A percentile compares a stretch with the other conserved stretches of the same genome.
These are phyloP conservation scores for Penicilliopsis zonata DNA, from an alignment of 495 filamentous ascomycete species.

Conservation along the genomic window DNA sequence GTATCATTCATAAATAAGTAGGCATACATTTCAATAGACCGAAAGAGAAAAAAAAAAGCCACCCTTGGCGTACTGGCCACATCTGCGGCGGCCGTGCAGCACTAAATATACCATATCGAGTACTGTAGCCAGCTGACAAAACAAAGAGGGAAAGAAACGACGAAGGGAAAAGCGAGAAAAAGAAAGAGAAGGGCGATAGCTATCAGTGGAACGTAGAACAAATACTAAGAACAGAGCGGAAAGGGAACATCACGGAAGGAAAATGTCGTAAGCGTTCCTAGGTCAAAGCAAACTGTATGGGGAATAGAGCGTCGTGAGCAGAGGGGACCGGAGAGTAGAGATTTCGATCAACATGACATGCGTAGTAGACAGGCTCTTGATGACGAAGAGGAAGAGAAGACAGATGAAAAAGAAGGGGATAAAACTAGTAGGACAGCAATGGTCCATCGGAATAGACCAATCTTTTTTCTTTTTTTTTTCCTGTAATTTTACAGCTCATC, in stretches of 20 bases:
- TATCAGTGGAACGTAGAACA: not conserved
- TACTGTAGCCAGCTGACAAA: no score
- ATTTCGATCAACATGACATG: constrained; percentile 2
- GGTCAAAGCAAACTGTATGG: constrained; percentile 29
- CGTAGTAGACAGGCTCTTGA: no score
- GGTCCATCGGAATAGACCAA: not conserved
- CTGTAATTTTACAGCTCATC: constrained; percentile 45
- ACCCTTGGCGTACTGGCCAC: no score
- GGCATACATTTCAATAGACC: no score
- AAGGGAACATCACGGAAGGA: not conserved
- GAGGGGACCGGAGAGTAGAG: constrained; percentile 2
- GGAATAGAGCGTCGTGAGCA: constrained; percentile 21
- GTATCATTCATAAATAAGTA: no score
- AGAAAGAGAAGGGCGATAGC: not conserved
- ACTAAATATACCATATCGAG: no score
- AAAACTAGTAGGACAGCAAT: no score
- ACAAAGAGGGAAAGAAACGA: no score
- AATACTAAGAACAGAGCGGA: not conserved
- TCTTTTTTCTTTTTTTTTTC: no score
- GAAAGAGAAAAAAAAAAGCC: no score
- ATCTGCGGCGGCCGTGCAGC: no score
- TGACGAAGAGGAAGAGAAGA: constrained; percentile 4
- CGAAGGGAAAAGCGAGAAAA: not conserved
- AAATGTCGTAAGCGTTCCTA: constrained; percentile 12
- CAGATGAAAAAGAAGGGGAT: no score